phyloP scores from a whole-genome alignment of 2,329 filamentous ascomycete genomes.

The Calonectria ilicicola region DNA sequence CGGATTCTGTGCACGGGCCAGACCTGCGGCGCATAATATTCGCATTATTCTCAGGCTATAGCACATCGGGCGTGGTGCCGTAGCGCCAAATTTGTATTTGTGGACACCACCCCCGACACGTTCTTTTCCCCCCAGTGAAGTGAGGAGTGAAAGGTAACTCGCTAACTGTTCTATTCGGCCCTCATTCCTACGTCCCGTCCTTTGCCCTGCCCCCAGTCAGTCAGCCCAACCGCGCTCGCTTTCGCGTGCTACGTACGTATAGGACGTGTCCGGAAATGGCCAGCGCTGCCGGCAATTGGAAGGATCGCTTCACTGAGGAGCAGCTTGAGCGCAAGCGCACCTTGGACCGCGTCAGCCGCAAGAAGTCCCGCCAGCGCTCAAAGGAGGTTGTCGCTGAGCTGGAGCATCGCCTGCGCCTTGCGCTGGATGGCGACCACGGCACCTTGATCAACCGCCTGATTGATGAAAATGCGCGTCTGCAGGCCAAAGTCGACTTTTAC shows the following conservation, averaged over 20 bases:
- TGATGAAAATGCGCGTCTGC: neutral
- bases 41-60: no score
- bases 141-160: no score
- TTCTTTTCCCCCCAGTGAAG: no score
- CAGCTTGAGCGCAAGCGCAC: neutral
- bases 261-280: neutral
- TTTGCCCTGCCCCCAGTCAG: no score
- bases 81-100: no score
- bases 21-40: no score
- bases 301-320: constrained; percentile 2
- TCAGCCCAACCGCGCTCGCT: no score
- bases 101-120: no score
- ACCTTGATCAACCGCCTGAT: neutral
- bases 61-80: no score
- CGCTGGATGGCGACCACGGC: neutral
- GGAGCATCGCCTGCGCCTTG: neutral
- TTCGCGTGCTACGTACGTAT: neutral
- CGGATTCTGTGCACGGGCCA: no score
- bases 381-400: neutral
- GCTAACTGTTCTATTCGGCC: no score
- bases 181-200: no score
- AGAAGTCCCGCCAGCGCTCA: neutral
- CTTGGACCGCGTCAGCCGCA: neutral
- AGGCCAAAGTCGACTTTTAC: neutral
- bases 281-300: neutral